Conservation (phyloP, 163 green algal genomes). For the Coccomyxa subellipsoidea region DNA sequence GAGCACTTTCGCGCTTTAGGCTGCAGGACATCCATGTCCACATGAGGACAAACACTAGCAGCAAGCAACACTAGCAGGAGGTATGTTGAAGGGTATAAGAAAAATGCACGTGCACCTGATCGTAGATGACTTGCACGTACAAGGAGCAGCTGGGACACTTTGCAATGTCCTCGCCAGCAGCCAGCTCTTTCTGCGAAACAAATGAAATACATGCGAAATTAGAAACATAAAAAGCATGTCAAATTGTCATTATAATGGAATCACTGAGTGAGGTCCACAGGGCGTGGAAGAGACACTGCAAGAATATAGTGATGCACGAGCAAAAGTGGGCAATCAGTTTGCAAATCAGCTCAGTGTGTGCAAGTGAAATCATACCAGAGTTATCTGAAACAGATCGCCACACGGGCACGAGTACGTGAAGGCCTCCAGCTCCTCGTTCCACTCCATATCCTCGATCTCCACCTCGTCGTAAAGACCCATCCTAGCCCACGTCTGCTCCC, state of each 20-base stretch:
- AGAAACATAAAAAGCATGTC: neutral
- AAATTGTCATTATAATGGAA: no score
- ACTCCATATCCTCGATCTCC: conserved; percentile 98
- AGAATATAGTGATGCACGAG: no score
- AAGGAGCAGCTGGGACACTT: conserved; percentile 92
- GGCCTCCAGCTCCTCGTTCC: conserved; percentile 81
- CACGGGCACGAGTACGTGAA: conserved; percentile 96
- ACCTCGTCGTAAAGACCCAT: conserved; percentile 80
- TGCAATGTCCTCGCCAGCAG: conserved; percentile 88
- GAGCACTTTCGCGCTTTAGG: no score
- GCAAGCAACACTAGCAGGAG: no score
- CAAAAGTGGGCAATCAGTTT: neutral
- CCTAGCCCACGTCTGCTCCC: no score
- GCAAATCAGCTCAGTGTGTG: neutral
- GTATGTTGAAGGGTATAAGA: no score
- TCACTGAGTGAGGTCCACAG: no score
- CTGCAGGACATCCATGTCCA: no score
- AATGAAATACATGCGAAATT: neutral
- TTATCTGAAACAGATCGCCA: conserved; percentile 97
- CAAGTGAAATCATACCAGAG: conserved; percentile 48
- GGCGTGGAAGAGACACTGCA: no score
- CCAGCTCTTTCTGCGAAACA: conserved; percentile 74
- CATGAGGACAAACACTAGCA: no score
- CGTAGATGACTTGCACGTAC: conserved; percentile 92
- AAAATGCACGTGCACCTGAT: no score